Evolutionary conservation across 2,329 filamentous ascomycete genomes (phyloP).

Genomic region (Arthrobotrys conoides): DNA sequence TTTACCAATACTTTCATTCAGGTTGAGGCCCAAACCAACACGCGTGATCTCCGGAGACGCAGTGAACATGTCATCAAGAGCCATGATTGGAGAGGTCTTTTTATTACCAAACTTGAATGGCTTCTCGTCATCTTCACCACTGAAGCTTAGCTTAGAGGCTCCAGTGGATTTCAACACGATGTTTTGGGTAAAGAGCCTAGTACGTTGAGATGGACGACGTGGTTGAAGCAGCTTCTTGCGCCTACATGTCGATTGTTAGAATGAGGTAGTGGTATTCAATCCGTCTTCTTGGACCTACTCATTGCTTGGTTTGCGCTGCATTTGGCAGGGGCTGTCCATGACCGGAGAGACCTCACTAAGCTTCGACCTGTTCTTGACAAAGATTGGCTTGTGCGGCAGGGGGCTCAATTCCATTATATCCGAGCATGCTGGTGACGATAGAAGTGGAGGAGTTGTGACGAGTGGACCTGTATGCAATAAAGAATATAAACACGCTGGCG

Average conservation of each 20-base stretch:
- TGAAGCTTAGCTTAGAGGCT: slow-evolving; percentile 68
- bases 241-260: slow-evolving; percentile 67
- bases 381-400: slow-evolving; percentile 86
- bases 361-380: slow-evolving; percentile 73
- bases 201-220: slow-evolving; percentile 79
- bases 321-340: slow-evolving; percentile 69
- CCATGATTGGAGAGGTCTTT: slow-evolving; percentile 59
- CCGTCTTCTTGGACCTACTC: slow-evolving; percentile 68
- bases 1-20: slow-evolving; percentile 38
- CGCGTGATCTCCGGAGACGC: slow-evolving; percentile 61
- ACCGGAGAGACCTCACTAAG: slow-evolving; percentile 71
- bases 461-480: slow-evolving; percentile 66
- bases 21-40: slow-evolving; percentile 47
- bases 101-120: slow-evolving; percentile 80
- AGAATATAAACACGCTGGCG: slow-evolving; percentile 58
- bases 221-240: slow-evolving; percentile 76
- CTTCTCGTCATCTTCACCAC: slow-evolving; percentile 77
- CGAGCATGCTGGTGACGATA: slow-evolving; percentile 83
- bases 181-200: slow-evolving; percentile 81
- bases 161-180: slow-evolving; percentile 71
- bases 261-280: not conserved
- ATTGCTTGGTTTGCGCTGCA: slow-evolving; percentile 70
- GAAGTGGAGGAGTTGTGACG: slow-evolving; percentile 86
- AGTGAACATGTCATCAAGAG: slow-evolving; percentile 64
- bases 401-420: slow-evolving; percentile 96